A percentile compares a stretch with the other conserved stretches of the same genome.
These are phyloP conservation scores for Monilinia fructicola DNA, from an alignment of 2,329 filamentous ascomycete species.

Conservation along the genomic window DNA sequence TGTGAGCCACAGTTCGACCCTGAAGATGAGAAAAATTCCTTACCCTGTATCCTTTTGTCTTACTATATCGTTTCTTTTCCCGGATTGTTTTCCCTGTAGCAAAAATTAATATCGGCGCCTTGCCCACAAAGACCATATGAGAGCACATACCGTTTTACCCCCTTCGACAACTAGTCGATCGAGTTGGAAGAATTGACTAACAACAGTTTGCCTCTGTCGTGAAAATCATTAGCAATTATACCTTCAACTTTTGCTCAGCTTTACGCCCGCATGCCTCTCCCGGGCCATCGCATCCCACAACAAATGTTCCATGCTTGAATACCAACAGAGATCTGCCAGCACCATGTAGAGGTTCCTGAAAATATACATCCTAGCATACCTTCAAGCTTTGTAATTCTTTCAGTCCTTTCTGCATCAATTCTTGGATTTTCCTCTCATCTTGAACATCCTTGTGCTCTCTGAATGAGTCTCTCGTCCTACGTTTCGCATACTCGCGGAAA, in stretches of 20 bases:
- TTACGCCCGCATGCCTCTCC: constrained; percentile 2
- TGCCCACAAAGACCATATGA: constrained; percentile 6
- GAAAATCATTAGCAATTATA: constrained; percentile 26
- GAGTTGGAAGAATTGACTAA: constrained; percentile 92
- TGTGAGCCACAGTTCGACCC: constrained; percentile 2
- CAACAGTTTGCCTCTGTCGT: constrained; percentile 82
- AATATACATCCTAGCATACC: constrained; percentile 53
- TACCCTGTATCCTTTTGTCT: constrained; percentile 80
- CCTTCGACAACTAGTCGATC: constrained; percentile 91
- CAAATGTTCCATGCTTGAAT: too few relatives aligned
- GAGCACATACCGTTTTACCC: constrained; percentile 65
- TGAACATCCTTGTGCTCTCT: constrained; percentile 71
- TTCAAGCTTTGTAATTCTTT: constrained; percentile 87
- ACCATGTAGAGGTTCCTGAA: neutral
- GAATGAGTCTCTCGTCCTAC: constrained; percentile 88
- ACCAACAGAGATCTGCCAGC: neutral
- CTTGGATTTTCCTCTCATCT: constrained; percentile 77
- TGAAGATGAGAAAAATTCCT: constrained; percentile 37
- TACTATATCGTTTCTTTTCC: constrained; percentile 63
- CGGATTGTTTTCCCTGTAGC: constrained; percentile 66
- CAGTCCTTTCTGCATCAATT: constrained; percentile 83
- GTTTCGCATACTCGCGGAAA: constrained; percentile 93
- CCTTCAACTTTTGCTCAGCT: neutral
- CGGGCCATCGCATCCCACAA: neutral
- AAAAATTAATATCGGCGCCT: constrained; percentile 24